A percentile compares a stretch with the other conserved stretches of the same genome.
phyloP scores from a whole-genome alignment of 495 filamentous ascomycete genomes.

The Talaromyces nanjingensis region DNA sequence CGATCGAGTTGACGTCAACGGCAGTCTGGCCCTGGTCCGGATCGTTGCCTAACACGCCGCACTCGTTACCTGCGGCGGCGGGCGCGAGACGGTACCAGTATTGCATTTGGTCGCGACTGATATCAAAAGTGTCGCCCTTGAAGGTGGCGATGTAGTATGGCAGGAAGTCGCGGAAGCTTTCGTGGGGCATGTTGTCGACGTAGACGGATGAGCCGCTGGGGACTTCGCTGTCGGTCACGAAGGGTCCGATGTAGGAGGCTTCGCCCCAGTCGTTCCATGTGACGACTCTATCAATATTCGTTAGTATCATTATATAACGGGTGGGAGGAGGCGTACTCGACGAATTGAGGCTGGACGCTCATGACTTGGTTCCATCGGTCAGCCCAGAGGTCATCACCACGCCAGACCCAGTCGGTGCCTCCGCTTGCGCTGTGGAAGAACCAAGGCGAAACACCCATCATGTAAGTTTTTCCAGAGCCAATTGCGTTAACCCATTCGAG shows the following conservation, averaged over 20 bases:
- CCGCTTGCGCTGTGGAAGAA: conserved; percentile 43
- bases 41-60: conserved; percentile 32
- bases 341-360: conserved; percentile 55
- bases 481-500: conserved; percentile 43
- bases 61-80: conserved; percentile 21
- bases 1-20: conserved; percentile 17
- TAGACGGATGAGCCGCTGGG: conserved; percentile 44
- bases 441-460: conserved; percentile 76
- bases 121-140: conserved; percentile 10
- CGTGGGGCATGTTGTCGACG: conserved; percentile 43
- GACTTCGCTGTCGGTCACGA: conserved; percentile 37
- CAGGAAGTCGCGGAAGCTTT: conserved; percentile 48
- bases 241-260: conserved; percentile 63
- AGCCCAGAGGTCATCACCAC: conserved; percentile 65
- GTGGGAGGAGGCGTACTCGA: conserved; percentile 38
- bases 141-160: conserved; percentile 61
- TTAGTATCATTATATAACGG: too few species aligned
- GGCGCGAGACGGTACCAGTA: conserved; percentile 58
- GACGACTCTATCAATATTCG: conserved; percentile 25
- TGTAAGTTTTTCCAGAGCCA: conserved; percentile 53
- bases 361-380: conserved; percentile 66
- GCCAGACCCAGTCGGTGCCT: conserved; percentile 61
- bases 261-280: conserved; percentile 76
- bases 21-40: conserved; percentile 19
- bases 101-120: conserved; percentile 26